Percentiles rank a stretch among this genome's conserved stretches.
phyloP scores from a whole-genome alignment of 257 asterid genomes.

The Rubia yunnanensis region DNA sequence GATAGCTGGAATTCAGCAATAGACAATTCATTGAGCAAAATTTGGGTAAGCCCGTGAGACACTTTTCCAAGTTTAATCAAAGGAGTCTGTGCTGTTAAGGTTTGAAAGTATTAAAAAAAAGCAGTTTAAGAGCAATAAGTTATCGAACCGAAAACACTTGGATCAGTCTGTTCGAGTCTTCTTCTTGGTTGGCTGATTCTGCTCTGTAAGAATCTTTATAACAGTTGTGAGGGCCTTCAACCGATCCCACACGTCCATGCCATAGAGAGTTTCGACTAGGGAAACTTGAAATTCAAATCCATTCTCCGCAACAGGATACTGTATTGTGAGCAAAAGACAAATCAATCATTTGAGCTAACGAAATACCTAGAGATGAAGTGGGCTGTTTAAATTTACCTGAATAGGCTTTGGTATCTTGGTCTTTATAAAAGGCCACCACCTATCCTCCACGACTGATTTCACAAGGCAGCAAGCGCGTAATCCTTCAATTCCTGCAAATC shows the following conservation, averaged over 20 bases:
- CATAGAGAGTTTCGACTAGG: slow-evolving; percentile 72
- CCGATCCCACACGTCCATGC: slow-evolving; percentile 69
- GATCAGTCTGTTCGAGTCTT: slow-evolving; percentile 37
- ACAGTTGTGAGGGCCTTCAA: slow-evolving; percentile 66
- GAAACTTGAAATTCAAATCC: slow-evolving; percentile 76
- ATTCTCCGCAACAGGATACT: slow-evolving; percentile 83
- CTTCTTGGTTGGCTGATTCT: slow-evolving; percentile 28
- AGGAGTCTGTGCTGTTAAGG: neutral
- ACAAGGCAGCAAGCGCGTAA: slow-evolving; percentile 94
- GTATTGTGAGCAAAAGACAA: slow-evolving; percentile 12
- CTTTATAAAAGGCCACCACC: slow-evolving; percentile 93
- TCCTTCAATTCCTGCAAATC: slow-evolving; percentile 96
- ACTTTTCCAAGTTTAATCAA: neutral
- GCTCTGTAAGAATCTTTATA: slow-evolving; percentile 59
- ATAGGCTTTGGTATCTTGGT: slow-evolving; percentile 95
- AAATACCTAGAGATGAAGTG: neutral
- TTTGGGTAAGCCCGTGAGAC: neutral
- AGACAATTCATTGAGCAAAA: neutral
- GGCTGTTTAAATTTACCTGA: slow-evolving; percentile 40
- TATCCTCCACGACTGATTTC: slow-evolving; percentile 86
- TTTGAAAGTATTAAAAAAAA: neutral
- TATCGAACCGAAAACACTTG: neutral
- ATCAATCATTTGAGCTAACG: slow-evolving; percentile 7
- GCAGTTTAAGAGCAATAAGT: neutral
- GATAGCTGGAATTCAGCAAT: neutral